These are phyloP conservation scores for Komagataella pseudopastoris DNA, from an alignment of 805 yeast species.

Conservation along the genomic window DNA sequence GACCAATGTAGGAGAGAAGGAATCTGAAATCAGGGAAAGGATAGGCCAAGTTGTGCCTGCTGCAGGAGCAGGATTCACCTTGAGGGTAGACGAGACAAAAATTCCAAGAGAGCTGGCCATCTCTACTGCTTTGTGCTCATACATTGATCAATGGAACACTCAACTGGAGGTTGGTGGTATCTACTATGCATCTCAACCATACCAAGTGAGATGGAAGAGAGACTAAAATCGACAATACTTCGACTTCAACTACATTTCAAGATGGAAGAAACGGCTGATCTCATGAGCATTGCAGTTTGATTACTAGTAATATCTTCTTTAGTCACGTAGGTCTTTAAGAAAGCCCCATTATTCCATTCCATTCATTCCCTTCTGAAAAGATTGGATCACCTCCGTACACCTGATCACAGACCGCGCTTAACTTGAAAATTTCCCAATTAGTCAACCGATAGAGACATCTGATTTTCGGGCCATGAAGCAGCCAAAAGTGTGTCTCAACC, in stretches of 20 bases:
- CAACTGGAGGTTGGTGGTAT: conserved; percentile 50
- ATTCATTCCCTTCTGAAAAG: conserved; percentile 2
- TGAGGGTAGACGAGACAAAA: conserved; percentile 38
- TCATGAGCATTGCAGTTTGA: neutral
- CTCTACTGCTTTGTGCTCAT: conserved; percentile 44
- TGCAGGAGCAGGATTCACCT: conserved; percentile 39
- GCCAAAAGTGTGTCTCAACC: neutral
- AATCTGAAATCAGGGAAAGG: conserved; percentile 48
- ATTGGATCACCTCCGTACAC: neutral
- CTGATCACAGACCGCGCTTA: neutral
- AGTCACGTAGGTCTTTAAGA: neutral
- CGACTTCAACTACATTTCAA: neutral
- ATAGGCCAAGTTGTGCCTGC: conserved; percentile 46
- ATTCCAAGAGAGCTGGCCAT: conserved; percentile 47
- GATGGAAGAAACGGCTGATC: neutral
- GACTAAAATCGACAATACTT: conserved; percentile 17
- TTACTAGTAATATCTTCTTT: neutral
- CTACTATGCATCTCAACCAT: conserved; percentile 36
- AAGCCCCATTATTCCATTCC: neutral
- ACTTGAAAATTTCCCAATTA: neutral
- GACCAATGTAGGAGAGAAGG: conserved; percentile 47
- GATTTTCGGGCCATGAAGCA: neutral
- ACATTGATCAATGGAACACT: conserved; percentile 59
- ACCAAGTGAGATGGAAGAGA: conserved; percentile 42
- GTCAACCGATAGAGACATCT: neutral